Evolutionary conservation across 2,329 filamentous ascomycete species (phyloP), one percentile per base, ranked within the genome.

Genomic region (Alternaria gansuensis): DNA sequence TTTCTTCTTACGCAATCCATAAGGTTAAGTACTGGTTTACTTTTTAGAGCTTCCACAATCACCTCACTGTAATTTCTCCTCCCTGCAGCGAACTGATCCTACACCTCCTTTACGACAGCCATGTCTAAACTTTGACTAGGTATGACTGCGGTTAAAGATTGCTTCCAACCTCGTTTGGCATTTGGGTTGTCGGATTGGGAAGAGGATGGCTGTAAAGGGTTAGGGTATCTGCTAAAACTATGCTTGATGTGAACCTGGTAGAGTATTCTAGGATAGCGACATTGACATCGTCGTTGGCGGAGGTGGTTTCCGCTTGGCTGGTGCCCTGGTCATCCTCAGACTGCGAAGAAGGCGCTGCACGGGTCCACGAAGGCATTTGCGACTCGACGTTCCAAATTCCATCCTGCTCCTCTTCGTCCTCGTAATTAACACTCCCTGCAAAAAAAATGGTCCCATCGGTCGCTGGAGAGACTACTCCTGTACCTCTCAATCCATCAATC

Each of bases 31-130:
- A 29, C 31, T 21, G 26, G 4, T 48, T 48, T 36, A 48, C 44
- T 48, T 48, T 48, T 48, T 34, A 24, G 44, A 23, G 21, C 10
- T 34, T 33, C 44, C 34, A 29, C 29, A 31, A 14, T 14, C 44
- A 13, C 29, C 44, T n/a, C 29, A 26, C 44, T 21, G 44, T 34
- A 48, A 48, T 48, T 34, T 48, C 29, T 48, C 29, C 44, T 33
- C 28, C 21, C 29, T 48, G 44, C 44, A 34, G 21, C 11, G 26
- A 48, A 48, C 44, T 48, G 29, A 34, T 29, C 21, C 29, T 34
- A 34, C 13, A 33, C 29, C 29, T 34, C 29, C 29, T n/a, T 48
- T 24, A 11, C 21, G 21, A 24, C 13, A 14, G 13, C 14, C 9
- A 21, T 8, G n/a, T 48, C 44, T 24, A 48, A 48, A 48, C 44